Base-by-base conservation (phyloP, 2,329 filamentous ascomycete species). In the Microascus cirrosus region DNA sequence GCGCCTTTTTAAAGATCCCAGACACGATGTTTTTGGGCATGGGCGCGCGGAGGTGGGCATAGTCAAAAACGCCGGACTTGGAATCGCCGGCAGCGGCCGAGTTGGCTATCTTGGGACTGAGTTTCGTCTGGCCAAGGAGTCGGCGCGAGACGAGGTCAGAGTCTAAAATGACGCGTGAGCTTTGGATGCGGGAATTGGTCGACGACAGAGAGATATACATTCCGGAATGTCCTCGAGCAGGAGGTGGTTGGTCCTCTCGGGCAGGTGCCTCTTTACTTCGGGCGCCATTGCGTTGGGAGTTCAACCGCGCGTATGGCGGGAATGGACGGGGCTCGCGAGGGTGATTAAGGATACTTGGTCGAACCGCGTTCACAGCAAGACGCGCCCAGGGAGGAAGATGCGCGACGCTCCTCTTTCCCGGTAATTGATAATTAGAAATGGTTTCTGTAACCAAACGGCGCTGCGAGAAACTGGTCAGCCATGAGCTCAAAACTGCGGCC, bases 41-140 rank as follows among this genome's bases (percentile, higher is more conserved):
- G 15, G 94, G 93, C 60, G 92, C 93, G 67, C 93, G 88, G 55
- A 99, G 80, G 70, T 99, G 94, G 63, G 92, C 93, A 72, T 99
- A 99, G 73, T 97, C 94, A 70, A 99, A 96, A 53, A 86, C 84
- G 56, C 90, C 90, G 60, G 94, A 77, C 64, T 87, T 85, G 63
- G 86, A 80, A 53, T 84, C 78, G 69, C 90, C 89, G 59, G 85
- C 83, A 62, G 90, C 86, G 70, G 85, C 83, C n/a, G 86, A 76
- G 64, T 87, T 84, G 36, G 86, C 84, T 66, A 90, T 85, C 75
- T 91, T 94, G 56, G 92, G 85, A 11, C 86, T 85, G 62, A 99
- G 81, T 72, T 95, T 89, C 25, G 94, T 99, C 74, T 96, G 92
- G 53, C 93, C 94, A 53, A 99, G 80, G 64, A 93, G 89, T 67